Conservation (phyloP, 305 asterid genomes). For the Fraxinus sp. region DNA sequence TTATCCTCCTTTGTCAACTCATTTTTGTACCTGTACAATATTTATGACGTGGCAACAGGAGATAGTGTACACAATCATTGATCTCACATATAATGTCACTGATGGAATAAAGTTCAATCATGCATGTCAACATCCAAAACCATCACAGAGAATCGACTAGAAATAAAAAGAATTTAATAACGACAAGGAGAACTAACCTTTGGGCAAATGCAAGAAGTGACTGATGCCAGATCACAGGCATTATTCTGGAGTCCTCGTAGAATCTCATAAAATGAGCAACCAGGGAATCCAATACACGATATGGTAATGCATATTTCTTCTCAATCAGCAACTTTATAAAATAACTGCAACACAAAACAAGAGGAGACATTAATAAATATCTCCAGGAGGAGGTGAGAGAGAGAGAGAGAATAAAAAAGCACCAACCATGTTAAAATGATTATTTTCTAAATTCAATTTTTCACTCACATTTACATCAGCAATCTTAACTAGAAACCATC, state of each 20-base stretch:
- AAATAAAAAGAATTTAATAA: conserved; percentile 11
- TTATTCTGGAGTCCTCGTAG: conserved; percentile 64
- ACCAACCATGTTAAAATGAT: neutral
- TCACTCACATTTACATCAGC: neutral
- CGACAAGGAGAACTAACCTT: conserved; percentile 46
- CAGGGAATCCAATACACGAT: conserved; percentile 94
- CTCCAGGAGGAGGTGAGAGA: neutral
- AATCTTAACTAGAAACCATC: conserved; percentile 1
- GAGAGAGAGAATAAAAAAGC: neutral
- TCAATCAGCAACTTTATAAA: conserved; percentile 72
- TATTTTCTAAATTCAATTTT: neutral
- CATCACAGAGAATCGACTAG: neutral
- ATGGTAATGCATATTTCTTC: conserved; percentile 96
- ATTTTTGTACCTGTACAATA: conserved; percentile 65
- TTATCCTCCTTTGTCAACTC: conserved; percentile 86
- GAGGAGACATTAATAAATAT: neutral
- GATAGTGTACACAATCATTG: neutral
- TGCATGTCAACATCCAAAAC: neutral
- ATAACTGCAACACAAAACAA: conserved; percentile 52
- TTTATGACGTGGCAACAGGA: neutral
- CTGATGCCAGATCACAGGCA: conserved; percentile 99
- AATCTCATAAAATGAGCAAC: conserved; percentile 83
- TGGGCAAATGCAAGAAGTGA: conserved; percentile 94
- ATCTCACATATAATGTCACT: neutral
- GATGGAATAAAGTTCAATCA: neutral